Conservation (phyloP, 2,329 filamentous ascomycete genomes). For the Ascochyta lentis region DNA sequence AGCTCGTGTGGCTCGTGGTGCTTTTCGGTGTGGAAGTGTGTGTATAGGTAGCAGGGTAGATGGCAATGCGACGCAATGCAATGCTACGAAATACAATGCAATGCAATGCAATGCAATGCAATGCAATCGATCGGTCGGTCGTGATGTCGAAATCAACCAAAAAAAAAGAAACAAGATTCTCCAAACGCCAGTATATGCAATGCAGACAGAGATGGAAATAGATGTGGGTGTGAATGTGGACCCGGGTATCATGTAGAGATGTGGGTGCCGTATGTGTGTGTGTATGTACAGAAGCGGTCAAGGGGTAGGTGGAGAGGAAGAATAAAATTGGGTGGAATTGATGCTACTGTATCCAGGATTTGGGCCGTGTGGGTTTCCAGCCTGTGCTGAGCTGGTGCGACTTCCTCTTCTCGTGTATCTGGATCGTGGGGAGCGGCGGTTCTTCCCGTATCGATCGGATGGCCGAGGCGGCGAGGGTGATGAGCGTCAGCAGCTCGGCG, state of each 20-base stretch:
- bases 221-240: background rate
- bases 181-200: background rate
- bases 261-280: background rate
- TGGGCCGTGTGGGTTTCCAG: constrained; percentile 11
- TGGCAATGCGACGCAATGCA: too few species aligned
- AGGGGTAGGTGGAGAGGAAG: too few species aligned
- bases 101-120: too few species aligned
- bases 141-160: background rate
- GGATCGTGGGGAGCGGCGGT: constrained; percentile 30
- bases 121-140: too few species aligned
- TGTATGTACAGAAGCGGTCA: too few species aligned
- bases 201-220: too few species aligned
- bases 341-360: constrained; percentile 18
- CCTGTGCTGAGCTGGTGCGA: constrained; percentile 18
- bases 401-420: constrained; percentile 36
- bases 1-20: too few species aligned
- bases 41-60: too few species aligned
- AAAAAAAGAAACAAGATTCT: background rate
- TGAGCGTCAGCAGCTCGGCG: constrained; percentile 41
- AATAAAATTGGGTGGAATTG: too few species aligned
- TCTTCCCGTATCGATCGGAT: constrained; percentile 35
- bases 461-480: constrained; percentile 42
- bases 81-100: too few species aligned
- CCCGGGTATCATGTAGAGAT: background rate
- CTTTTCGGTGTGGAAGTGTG: too few species aligned